Conservation (phyloP, 2,329 filamentous ascomycete genomes). For the Fusarium newnesense region DNA sequence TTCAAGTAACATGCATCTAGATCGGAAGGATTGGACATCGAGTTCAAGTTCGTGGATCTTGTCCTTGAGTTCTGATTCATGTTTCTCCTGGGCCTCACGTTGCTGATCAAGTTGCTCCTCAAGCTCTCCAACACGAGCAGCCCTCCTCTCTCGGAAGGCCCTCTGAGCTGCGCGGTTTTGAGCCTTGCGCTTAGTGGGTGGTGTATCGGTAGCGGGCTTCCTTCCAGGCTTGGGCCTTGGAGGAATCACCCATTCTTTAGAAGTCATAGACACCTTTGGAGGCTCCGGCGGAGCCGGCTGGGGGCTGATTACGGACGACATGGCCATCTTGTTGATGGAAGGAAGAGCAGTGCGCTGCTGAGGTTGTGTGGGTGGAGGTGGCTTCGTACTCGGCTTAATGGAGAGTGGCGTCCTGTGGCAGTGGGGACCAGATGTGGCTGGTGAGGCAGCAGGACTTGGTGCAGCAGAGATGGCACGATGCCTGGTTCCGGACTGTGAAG, state of each 20-base stretch:
- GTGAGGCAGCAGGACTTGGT: slow-evolving; percentile 33
- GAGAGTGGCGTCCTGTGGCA: slow-evolving; percentile 46
- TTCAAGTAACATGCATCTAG: slow-evolving; percentile 70
- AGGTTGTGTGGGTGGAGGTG: slow-evolving; percentile 46
- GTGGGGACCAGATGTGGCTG: slow-evolving; percentile 37
- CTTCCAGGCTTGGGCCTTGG: slow-evolving; percentile 89
- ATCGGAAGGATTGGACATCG: slow-evolving; percentile 73
- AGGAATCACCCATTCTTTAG: slow-evolving; percentile 86
- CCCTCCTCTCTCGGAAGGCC: slow-evolving; percentile 87
- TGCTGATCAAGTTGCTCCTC: slow-evolving; percentile 74
- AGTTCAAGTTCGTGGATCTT: slow-evolving; percentile 69
- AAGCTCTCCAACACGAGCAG: slow-evolving; percentile 82
- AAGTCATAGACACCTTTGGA: slow-evolving; percentile 72
- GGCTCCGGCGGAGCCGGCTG: slow-evolving; percentile 51
- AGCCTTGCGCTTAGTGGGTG: slow-evolving; percentile 90
- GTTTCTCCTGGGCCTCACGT: slow-evolving; percentile 66
- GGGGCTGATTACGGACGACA: slow-evolving; percentile 60
- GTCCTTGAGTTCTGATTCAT: slow-evolving; percentile 67
- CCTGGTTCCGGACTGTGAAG: slow-evolving; percentile 28
- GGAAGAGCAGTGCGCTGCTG: slow-evolving; percentile 49
- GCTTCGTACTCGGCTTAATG: slow-evolving; percentile 43
- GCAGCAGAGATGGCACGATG: slow-evolving; percentile 41
- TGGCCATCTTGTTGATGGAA: slow-evolving; percentile 57
- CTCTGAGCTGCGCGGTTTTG: slow-evolving; percentile 94
- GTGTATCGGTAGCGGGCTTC: slow-evolving; percentile 93